Conservation (phyloP, 2,329 filamentous ascomycete species). For the Aspergillus neoniger region DNA sequence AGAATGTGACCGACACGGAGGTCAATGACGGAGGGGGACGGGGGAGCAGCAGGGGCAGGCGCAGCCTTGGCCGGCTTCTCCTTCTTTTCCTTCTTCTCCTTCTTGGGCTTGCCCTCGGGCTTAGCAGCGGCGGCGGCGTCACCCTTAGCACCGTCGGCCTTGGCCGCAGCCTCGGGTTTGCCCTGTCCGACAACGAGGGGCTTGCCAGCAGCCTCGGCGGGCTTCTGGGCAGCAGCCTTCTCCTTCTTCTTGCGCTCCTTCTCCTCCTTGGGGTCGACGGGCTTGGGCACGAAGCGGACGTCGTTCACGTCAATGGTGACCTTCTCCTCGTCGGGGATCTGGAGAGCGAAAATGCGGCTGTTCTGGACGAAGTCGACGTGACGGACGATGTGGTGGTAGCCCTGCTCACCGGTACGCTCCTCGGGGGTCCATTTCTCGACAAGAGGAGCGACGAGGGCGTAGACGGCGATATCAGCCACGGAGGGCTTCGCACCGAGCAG, state of each 20-base stretch:
- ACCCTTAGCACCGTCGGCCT: conserved; percentile 53
- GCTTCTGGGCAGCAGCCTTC: conserved; percentile 59
- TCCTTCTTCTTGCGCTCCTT: conserved; percentile 97
- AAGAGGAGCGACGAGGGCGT: conserved; percentile 72
- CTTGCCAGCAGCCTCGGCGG: conserved; percentile 30
- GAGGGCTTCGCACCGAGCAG: conserved; percentile 88
- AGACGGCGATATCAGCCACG: conserved; percentile 81
- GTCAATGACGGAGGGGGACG: conserved; percentile 85
- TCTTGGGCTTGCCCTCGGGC: conserved; percentile 56
- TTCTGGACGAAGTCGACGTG: conserved; percentile 95
- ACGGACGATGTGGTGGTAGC: conserved; percentile 87
- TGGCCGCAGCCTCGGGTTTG: conserved; percentile 56
- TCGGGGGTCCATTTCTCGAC: conserved; percentile 80
- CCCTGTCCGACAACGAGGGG: conserved; percentile 42
- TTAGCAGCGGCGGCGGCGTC: conserved; percentile 41
- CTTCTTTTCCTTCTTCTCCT: conserved; percentile 59
- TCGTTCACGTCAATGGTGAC: conserved; percentile 75
- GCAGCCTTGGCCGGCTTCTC: conserved; percentile 78
- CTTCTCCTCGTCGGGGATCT: conserved; percentile 71
- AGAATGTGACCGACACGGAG: conserved; percentile 96
- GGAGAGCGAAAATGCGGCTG: conserved; percentile 68
- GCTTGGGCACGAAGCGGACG: conserved; percentile 83
- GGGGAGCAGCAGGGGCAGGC: conserved; percentile 69
- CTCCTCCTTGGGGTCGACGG: conserved; percentile 87
- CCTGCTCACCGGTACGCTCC: conserved; percentile 84